Base-by-base conservation (phyloP, 768 basidiomycete genomes). In the Roridomyces roridus region DNA sequence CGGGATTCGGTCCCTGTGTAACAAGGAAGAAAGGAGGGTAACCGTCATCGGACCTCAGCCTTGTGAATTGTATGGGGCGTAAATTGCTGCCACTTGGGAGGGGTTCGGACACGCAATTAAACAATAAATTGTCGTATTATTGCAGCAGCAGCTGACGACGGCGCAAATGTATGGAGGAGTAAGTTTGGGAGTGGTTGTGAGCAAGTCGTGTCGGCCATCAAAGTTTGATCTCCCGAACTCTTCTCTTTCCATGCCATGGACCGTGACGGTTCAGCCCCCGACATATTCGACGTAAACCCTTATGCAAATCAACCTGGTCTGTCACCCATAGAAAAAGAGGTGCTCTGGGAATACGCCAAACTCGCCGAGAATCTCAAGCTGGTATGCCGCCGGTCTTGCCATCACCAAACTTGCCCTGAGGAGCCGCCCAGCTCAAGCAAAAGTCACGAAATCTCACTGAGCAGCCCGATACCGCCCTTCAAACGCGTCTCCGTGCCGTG, bases 281-380 rank as follows among this genome's bases (percentile, higher is more conserved):
- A 81, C 48, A 76, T 87, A 45, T 82, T 85, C 67, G 70, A 77
- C 6, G 65, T 71, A 39, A 94, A 93, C 64, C 92, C 92, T 8
- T 94, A 94, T 65, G 83, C 85, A 49, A 80, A 79, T 1, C 86
- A 95, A 66, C 82, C 87, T 0, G 80, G 79, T 59, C 75, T 96
- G 21, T 82, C 88, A 2, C 66, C 80, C 3, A 72, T 87, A 5
- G 91, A 97, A 70, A 84, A 89, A 6, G 85, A 92, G 34, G 86
- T 94, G 0, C 83, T 97, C 34, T 94, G 92, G 91, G 94, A 97
- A 70, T 96, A 96, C 69, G 91, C 92, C 26, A 93, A 93, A 65
- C 80, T 96, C 17, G 86, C 89, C 0, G 84, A 91, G 46, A 85
- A 92, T 69, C 77, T 96, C 62, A 92, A 88, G 70, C 77, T 81